Conservation (phyloP, 139 green algal genomes). For the Nannochloris sp. region DNA sequence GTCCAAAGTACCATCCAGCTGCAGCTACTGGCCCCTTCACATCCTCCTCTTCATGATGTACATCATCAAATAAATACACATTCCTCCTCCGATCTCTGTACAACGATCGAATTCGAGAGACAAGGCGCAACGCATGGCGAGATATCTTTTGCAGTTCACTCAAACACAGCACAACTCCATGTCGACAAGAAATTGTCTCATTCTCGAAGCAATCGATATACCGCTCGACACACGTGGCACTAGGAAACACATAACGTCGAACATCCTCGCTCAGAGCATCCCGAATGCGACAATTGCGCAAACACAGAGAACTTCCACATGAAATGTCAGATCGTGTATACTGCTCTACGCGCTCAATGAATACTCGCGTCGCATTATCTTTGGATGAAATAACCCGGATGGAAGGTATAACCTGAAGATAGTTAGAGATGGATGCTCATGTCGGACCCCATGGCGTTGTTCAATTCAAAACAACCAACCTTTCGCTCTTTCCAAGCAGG, state of each 20-base stretch:
- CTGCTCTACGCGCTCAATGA: background rate
- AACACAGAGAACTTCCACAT: background rate
- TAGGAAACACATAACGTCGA: background rate
- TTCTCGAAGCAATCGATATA: constrained; percentile 1
- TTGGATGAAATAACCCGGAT: too few relatives aligned
- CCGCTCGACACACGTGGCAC: background rate
- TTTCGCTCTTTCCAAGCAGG: too few relatives aligned
- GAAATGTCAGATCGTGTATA: background rate
- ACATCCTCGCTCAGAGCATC: background rate
- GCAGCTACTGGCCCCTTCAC: constrained; percentile 4
- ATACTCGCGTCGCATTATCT: background rate
- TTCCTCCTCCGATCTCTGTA: constrained; percentile 40
- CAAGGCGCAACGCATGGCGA: constrained; percentile 20
- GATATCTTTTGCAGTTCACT: constrained; percentile 18
- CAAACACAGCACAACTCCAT: background rate
- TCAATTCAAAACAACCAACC: too few relatives aligned
- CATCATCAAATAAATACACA: constrained; percentile 50
- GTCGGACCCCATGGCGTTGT: too few relatives aligned
- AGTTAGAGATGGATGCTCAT: too few relatives aligned
- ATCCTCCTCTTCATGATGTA: constrained; percentile 33
- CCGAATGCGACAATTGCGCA: background rate
- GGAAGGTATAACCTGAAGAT: too few relatives aligned
- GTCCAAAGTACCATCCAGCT: constrained; percentile 33
- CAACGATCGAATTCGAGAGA: constrained; percentile 31
- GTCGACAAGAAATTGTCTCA: background rate